These are phyloP conservation scores for Sarocladiaceae sp. DNA, from an alignment of 2,329 filamentous ascomycete genomes.

Conservation along the genomic window DNA sequence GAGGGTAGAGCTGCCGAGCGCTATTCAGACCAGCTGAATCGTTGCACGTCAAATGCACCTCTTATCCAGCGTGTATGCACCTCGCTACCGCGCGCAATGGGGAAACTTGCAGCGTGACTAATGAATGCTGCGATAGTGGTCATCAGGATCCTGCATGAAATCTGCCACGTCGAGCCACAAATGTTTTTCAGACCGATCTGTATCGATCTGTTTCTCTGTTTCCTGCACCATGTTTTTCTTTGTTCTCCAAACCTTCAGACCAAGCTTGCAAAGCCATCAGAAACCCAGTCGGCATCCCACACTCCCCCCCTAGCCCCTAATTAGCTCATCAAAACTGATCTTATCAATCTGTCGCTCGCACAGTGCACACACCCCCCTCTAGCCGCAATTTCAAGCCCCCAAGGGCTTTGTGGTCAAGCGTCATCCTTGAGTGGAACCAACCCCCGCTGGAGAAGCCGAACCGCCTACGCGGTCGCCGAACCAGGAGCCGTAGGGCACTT, in stretches of 20 bases:
- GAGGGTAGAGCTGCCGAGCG: neutral
- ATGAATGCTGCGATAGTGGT: neutral
- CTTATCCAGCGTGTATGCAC: neutral
- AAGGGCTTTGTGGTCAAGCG: neutral
- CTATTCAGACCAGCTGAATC: too few relatives aligned
- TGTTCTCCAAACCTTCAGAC: neutral
- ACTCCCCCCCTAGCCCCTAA: too few relatives aligned
- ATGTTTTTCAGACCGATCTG: neutral
- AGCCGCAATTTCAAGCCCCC: neutral
- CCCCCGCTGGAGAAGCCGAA: neutral
- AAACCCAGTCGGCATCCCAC: conserved; percentile 2
- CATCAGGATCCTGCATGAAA: neutral
- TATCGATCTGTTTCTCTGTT: neutral
- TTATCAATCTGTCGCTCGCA: conserved; percentile 7
- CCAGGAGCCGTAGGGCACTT: neutral
- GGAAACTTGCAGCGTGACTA: neutral
- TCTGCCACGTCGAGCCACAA: neutral
- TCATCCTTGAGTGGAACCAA: neutral
- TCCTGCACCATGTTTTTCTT: neutral
- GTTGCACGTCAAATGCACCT: neutral
- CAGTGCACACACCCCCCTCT: neutral
- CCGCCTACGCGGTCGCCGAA: neutral
- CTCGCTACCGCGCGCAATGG: neutral
- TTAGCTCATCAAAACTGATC: neutral
- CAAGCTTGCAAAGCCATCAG: neutral